phyloP scores from a whole-genome alignment of 2,329 filamentous ascomycete species.

The Nigrospora sphaerica region DNA sequence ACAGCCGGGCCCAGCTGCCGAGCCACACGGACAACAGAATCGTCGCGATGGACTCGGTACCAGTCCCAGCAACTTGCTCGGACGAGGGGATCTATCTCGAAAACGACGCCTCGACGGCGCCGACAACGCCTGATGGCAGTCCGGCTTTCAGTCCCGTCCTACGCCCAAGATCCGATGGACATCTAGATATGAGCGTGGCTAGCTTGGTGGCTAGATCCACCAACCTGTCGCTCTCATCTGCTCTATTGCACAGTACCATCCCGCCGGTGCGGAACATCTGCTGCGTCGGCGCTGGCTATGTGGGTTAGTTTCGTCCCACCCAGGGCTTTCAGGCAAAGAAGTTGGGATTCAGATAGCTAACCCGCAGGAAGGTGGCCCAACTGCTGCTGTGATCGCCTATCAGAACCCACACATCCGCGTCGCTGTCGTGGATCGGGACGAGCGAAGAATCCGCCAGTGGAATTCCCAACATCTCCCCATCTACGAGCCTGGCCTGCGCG shows the following conservation, averaged over 20 bases:
- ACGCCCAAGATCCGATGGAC: constrained; percentile 15
- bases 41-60: constrained; percentile 11
- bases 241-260: constrained; percentile 5
- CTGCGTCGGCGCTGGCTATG: constrained; percentile 21
- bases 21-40: background rate
- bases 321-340: background rate
- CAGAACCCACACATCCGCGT: constrained; percentile 65
- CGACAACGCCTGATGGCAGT: constrained; percentile 36
- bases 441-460: constrained; percentile 61
- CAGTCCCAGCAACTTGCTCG: constrained; percentile 14
- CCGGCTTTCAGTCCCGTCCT: constrained; percentile 33
- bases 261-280: constrained; percentile 28
- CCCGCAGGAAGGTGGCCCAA: constrained; percentile 55
- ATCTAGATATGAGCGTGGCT: constrained; percentile 6
- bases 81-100: constrained; percentile 20
- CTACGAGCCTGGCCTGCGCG: constrained; percentile 64
- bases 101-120: constrained; percentile 30
- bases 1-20: too few relatives aligned
- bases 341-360: background rate
- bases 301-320: constrained; percentile 41
- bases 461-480: constrained; percentile 68
- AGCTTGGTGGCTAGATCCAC: constrained; percentile 6
- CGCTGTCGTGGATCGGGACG: constrained; percentile 68
- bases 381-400: constrained; percentile 66
- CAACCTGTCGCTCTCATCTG: constrained; percentile 7